Evolutionary conservation across 495 filamentous ascomycete species (phyloP).

Genomic region (Lineolata rhizophorae): DNA sequence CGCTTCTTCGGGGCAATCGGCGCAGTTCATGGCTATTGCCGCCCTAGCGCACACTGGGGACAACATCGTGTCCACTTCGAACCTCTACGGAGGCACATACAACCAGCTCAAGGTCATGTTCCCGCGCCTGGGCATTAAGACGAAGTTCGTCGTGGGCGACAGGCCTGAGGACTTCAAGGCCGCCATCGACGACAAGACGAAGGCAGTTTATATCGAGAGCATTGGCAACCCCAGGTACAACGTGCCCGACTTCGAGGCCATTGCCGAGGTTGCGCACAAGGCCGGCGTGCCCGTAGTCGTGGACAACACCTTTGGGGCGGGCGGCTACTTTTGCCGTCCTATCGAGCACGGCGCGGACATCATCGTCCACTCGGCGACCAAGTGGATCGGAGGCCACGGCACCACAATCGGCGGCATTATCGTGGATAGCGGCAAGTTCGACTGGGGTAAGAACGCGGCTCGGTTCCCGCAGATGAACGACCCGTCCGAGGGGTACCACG

Average conservation of each 20-base stretch:
- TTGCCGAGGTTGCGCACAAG: constrained; percentile 18
- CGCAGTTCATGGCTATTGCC: constrained; percentile 84
- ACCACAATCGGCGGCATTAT: constrained; percentile 87
- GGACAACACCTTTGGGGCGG: constrained; percentile 95
- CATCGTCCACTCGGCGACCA: constrained; percentile 86
- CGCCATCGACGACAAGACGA: constrained; percentile 86
- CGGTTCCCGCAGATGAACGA: constrained; percentile 91
- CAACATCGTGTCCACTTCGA: constrained; percentile 86
- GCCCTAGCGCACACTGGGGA: constrained; percentile 69
- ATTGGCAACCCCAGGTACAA: constrained; percentile 96
- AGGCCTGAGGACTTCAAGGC: constrained; percentile 60
- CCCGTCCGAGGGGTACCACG: constrained; percentile 84
- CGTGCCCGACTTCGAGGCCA: constrained; percentile 28
- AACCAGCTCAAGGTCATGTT: constrained; percentile 94
- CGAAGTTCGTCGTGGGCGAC: constrained; percentile 80
- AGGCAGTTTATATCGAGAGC: constrained; percentile 86
- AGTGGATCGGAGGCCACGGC: constrained; percentile 97
- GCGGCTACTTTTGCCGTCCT: constrained; percentile 74
- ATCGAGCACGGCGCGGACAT: constrained; percentile 85
- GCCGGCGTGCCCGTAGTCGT: constrained; percentile 45
- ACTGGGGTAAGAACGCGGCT: constrained; percentile 76
- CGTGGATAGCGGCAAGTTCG: constrained; percentile 83
- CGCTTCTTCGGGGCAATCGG: constrained; percentile 74
- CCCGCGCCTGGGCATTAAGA: constrained; percentile 65
- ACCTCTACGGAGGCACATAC: constrained; percentile 93